Percentiles rank a stretch among this genome's conserved stretches.
These are phyloP conservation scores for Neurospora discreta DNA, from an alignment of 495 filamentous ascomycete species.

Conservation along the genomic window DNA sequence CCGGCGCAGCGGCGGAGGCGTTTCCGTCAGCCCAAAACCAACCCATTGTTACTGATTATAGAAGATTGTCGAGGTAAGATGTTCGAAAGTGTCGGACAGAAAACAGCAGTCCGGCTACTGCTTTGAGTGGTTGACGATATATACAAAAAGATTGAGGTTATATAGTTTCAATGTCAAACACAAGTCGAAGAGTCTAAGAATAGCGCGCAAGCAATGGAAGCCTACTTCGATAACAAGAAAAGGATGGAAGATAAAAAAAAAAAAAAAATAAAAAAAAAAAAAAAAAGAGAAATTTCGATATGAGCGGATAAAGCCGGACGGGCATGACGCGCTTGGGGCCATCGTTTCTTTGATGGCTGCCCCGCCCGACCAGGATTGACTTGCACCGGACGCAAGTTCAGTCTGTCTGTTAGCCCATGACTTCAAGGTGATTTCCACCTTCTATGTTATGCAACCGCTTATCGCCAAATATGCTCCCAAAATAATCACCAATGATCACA, in stretches of 20 bases:
- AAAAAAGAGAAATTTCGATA: background rate
- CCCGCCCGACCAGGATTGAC: background rate
- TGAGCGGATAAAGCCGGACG: background rate
- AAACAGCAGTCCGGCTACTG: background rate
- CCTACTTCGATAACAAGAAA: background rate
- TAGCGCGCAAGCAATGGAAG: background rate
- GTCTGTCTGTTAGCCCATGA: background rate
- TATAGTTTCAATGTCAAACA: background rate
- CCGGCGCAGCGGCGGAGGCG: constrained; percentile 27
- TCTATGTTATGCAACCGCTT: background rate
- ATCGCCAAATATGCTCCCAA: background rate
- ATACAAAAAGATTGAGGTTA: background rate
- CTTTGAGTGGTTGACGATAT: background rate
- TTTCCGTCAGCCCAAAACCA: constrained; percentile 93
- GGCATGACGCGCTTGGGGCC: background rate
- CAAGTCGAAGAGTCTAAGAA: background rate
- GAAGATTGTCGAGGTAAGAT: background rate
- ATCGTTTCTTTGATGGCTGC: background rate
- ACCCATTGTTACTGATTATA: constrained; percentile 50
- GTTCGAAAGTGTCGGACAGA: background rate
- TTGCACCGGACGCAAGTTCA: background rate
- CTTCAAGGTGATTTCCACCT: background rate
- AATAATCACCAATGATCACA: background rate
- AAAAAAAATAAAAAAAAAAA: too few relatives aligned
- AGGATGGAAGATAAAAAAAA: background rate